Base-by-base conservation (phyloP, 176 grass and related monocot genomes). In the Leersia perrieri region DNA sequence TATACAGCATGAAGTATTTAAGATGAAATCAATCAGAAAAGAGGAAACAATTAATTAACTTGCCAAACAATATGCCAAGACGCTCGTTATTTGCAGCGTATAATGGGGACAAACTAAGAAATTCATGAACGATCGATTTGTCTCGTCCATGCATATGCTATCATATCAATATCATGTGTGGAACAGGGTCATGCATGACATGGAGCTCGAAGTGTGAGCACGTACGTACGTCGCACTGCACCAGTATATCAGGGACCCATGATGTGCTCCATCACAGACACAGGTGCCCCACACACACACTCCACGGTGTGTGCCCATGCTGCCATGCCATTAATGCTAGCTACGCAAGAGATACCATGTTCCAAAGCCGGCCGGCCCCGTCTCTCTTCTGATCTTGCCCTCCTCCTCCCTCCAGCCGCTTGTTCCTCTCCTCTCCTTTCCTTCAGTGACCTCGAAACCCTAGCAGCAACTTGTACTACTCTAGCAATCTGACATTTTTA, bases 251-350 rank as follows among this genome's bases (percentile, higher is more conserved):
- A 20, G 53, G 64, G 51, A 6, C 18, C 49, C 70, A 39, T 89
- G 81, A 70, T 51, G 81, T 84, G 87, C 70, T 79, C 33, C 70
- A 75, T 80, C 87, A 40, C 63, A n/a, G 76, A 26, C 33, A 39
- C 70, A 29, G 32, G 40, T 38, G 40, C 32, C 47, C 61, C 75
- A 57, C 28, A 4, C 2, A n/a, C 22, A 53, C 16, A 53, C 49
- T 53, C n/a, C 29, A 29, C 22, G 15, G 16, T 65, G 70, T 51
- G 55, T 15, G 49, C 49, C 49, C 49, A 53, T 34, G 61, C 73
- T 33, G 49, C 41, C 28, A 22, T 45, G 14, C 64, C 71, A 66
- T 84, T 68, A 74, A 79, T 68, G 60, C 61, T n/a, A 11, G 68
- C 61, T 58, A 25, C 40, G 68, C 75, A 68, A 31, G 12, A 77